Conservation (phyloP, 257 asterid genomes). For the Solanum dulcamara region DNA sequence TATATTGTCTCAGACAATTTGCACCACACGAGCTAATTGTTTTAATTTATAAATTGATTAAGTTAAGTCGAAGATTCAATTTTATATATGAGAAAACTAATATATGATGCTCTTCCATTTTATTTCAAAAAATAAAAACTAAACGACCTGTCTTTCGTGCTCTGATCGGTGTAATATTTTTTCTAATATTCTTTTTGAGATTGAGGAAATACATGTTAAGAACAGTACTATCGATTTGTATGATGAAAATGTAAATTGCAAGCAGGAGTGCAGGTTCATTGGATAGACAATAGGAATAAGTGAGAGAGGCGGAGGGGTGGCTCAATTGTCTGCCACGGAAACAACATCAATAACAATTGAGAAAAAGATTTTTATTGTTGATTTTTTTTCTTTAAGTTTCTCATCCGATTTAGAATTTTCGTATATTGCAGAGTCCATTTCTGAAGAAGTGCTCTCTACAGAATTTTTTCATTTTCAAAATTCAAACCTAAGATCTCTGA, state of each 20-base stretch:
- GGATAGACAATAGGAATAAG: background rate
- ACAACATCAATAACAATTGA: background rate
- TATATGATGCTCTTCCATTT: background rate
- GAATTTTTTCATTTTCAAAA: too few relatives aligned
- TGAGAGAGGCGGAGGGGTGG: background rate
- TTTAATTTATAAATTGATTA: background rate
- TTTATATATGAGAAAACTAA: too few relatives aligned
- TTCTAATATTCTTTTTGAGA: background rate
- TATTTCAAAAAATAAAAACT: background rate
- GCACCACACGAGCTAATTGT: background rate
- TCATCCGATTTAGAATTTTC: too few relatives aligned
- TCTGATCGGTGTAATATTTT: background rate
- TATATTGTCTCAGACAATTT: background rate
- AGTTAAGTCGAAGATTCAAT: background rate
- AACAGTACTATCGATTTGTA: background rate
- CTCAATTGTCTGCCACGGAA: background rate
- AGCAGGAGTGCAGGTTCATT: background rate
- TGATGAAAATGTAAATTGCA: background rate
- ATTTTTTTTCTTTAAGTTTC: background rate
- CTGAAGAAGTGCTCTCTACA: accelerated
- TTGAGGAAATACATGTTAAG: background rate
- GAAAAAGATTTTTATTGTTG: background rate
- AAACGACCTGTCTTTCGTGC: background rate
- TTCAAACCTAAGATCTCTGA: too few relatives aligned
- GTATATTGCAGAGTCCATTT: background rate